These are phyloP conservation scores for Furcasterigmium sp. DNA, from an alignment of 2,329 filamentous ascomycete genomes.

Conservation along the genomic window DNA sequence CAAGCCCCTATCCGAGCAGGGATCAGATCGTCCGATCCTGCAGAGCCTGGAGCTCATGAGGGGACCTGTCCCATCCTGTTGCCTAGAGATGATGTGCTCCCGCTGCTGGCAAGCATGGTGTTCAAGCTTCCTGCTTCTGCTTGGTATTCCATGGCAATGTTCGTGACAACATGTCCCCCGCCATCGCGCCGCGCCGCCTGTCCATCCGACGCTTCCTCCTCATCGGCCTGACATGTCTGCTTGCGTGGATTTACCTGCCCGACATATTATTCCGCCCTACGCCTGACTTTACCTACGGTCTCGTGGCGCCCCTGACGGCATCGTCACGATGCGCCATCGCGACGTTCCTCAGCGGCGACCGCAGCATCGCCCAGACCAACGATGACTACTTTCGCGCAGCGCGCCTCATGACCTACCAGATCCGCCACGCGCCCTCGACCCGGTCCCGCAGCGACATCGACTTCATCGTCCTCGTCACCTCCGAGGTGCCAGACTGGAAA, in stretches of 20 bases:
- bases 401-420: conserved; percentile 32
- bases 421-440: conserved; percentile 30
- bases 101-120: too few relatives aligned
- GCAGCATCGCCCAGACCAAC: conserved; percentile 17
- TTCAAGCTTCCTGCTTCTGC: too few relatives aligned
- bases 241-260: neutral
- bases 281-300: neutral
- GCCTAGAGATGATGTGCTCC: too few relatives aligned
- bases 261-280: neutral
- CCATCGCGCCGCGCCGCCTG: neutral
- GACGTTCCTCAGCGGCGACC: conserved; percentile 29
- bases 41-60: too few relatives aligned
- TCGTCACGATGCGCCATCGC: conserved; percentile 22
- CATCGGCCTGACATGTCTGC: neutral
- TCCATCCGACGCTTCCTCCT: neutral
- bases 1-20: too few relatives aligned
- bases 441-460: conserved; percentile 22
- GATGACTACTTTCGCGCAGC: conserved; percentile 32
- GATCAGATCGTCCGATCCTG: too few relatives aligned
- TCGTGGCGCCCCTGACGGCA: neutral
- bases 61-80: too few relatives aligned
- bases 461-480: conserved; percentile 30
- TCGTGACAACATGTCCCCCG: neutral
- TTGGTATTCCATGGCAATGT: too few relatives aligned
- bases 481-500: conserved; percentile 21